Base-by-base conservation (phyloP, 2,329 filamentous ascomycete genomes). In the Cladophialophora carrionii region DNA sequence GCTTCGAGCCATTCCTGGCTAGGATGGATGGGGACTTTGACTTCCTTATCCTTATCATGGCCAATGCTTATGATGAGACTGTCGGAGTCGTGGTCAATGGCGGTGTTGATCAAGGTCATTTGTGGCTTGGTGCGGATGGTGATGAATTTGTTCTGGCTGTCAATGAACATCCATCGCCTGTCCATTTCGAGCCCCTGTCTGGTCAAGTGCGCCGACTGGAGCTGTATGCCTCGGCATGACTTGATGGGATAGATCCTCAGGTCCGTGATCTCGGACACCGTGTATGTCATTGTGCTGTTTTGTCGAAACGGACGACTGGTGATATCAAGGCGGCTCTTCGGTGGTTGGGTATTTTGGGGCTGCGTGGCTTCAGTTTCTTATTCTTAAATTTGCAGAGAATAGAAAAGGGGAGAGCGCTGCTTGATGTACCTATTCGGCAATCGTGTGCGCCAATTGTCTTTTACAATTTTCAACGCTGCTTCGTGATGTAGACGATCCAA, bases 151-250 rank as follows among this genome's bases (percentile, higher is more conserved):
- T 79, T 76, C 17, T 80, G 76, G 1, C 81, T 79, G 37, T 84
- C 80, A 55, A 88, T 80, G 74, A 88, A 86, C 87, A 89, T 89
- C 86, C 87, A 89, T 68, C 85, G 83, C 6, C 87, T 79, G 73
- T 89, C 87, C 12, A 88, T 78, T 52, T 86, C 84, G 10, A 89
- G 79, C 0, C 87, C 87, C 3, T 84, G 82, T 53, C 80, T 81
- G 37, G 83, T 78, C 0, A 89, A 77, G 4, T 76, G 78, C 1
- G 84, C 81, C 2, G 78, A 80, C 17, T 80, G 73, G 9, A 88
- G 77, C 48, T 82, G 78, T 69, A 89, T 79, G 9, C 87, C 87
- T 53, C 87, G 85, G 70, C 87, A 89, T 66, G 86, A 88, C 72
- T 89, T 89, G 71, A 89, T 85, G 12, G 87, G 87, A 72, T 88